These are phyloP conservation scores for Casaregolazyma lundiana DNA, from an alignment of 1,139 yeast genomes.

Conservation along the genomic window DNA sequence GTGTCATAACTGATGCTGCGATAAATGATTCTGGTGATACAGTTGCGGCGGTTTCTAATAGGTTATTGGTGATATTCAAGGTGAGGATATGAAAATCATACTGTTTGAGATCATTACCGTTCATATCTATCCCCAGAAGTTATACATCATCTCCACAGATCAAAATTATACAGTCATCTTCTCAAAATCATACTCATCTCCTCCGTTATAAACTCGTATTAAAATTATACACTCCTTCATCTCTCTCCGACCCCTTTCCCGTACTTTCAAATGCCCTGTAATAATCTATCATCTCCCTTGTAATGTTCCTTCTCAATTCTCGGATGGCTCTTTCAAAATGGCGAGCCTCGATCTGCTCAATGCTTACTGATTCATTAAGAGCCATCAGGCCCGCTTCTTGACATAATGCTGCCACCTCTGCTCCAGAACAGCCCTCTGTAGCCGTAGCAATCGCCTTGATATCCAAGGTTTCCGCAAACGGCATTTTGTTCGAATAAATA, in stretches of 20 bases:
- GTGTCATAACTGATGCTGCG: constrained; percentile 12
- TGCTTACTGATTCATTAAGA: constrained; percentile 66
- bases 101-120: not conserved
- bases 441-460: constrained; percentile 50
- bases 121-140: too few relatives aligned
- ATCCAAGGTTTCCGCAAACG: constrained; percentile 39
- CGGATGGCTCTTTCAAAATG: constrained; percentile 72
- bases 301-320: constrained; percentile 71
- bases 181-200: not conserved
- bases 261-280: constrained; percentile 58
- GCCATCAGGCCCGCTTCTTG: constrained; percentile 96
- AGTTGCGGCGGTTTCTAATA: constrained; percentile 4
- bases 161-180: too few relatives aligned
- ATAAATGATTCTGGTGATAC: constrained; percentile 6
- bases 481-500: constrained; percentile 60
- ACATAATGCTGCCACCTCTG: constrained; percentile 85
- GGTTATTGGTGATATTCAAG: not conserved
- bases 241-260: constrained; percentile 4
- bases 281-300: constrained; percentile 74
- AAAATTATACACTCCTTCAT: not conserved
- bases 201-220: not conserved
- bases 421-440: constrained; percentile 94
- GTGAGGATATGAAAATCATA: not conserved
- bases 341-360: constrained; percentile 47
- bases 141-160: too few relatives aligned